phyloP scores from a whole-genome alignment of 345 rosid genomes.

The Rhizophora apiculata region DNA sequence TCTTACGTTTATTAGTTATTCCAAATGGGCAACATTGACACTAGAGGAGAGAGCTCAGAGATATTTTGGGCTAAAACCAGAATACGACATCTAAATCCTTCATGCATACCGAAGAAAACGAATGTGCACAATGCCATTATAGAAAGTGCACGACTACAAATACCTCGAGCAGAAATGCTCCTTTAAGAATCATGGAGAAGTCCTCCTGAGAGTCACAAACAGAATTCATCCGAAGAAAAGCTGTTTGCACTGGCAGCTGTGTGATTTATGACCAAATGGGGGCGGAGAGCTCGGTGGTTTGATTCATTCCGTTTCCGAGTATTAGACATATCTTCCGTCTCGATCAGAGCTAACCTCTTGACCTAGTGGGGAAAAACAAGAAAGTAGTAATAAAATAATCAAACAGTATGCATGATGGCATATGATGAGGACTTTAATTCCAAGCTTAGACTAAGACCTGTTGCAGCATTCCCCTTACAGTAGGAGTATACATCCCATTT shows the following conservation, averaged over 20 bases:
- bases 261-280: constrained; percentile 57
- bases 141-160: no score
- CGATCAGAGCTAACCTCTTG: constrained; percentile 65
- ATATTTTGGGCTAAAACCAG: no score
- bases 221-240: no score
- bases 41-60: no score
- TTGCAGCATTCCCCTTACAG: constrained; percentile 68
- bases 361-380: constrained; percentile 35
- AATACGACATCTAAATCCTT: no score
- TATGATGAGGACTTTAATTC: background rate
- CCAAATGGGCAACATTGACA: no score
- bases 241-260: constrained; percentile 13
- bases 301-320: constrained; percentile 62
- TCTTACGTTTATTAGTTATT: no score
- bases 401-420: background rate
- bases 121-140: no score
- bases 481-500: constrained; percentile 35
- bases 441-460: constrained; percentile 38
- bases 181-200: no score
- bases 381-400: background rate
- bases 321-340: constrained; percentile 74
- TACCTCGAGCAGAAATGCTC: no score
- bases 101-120: no score
- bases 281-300: constrained; percentile 52
- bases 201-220: no score